Evolutionary conservation across 1,284 basidiomycete species (phyloP), one percentile per base, ranked within the genome.

Genomic region (Papiliotrema terrestris): DNA sequence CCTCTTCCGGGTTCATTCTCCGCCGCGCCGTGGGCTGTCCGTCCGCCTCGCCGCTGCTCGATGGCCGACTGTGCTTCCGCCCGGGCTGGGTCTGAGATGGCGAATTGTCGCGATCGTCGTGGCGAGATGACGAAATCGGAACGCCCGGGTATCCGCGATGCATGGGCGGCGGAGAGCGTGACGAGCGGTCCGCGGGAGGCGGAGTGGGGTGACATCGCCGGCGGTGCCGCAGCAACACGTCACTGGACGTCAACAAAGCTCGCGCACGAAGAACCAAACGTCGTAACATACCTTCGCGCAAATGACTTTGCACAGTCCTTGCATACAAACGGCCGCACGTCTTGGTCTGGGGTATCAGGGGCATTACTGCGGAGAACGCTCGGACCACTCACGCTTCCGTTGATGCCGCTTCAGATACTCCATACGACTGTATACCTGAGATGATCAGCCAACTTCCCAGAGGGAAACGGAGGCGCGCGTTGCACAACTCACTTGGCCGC

Each of bases 371-470:
- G 29, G 17, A 25, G 44, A 6, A 17, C 9, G 35, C 13, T 35
- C 14, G 13, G 38, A 29, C 11, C 22, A 35, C 26, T 66, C 75
- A 78, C 76, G 76, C 65, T 77, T 78, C 49, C 76, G 56, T 47
- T 78, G 75, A 60, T 78, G 76, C 45, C 76, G 58, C 49, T 74
- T 74, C 55, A 78, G 55, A 54, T 78, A 78, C 57, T 77, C 75
- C 67, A 76, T 72, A 35, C 75, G 69, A 59, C 72, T 74, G 57
- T 77, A 77, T 0, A 63, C 61, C 72, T 76, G 38, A 3, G 32
- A 45, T n/a, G 36, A 17, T 47, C 22, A 15, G 25, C 5, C 15
- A 4, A 11, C 5, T 32, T 32, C 29, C 29, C 29, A 32, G 29
- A 11, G 29, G 22, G 32, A 22, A 2, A 9, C 20, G 3, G 8